Evolutionary conservation across 2,329 filamentous ascomycete genomes (phyloP), one percentile per base, ranked within the genome.

Genomic region (Cryphonectria naterciae): DNA sequence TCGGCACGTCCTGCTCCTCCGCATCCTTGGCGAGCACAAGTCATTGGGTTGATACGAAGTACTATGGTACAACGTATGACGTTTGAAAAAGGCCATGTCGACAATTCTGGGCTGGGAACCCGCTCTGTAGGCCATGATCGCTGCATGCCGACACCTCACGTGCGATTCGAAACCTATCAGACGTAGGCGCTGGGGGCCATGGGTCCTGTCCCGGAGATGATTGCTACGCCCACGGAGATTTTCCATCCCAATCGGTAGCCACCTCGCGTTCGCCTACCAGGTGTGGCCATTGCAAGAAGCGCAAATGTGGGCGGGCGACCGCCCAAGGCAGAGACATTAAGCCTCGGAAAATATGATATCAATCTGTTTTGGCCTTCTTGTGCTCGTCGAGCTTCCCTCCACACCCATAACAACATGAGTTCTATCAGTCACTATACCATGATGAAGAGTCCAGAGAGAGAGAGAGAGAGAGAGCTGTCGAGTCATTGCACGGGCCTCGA

Each of bases 151-250:
- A 46, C 41, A 13, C 63, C 41, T 62, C 67, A 62, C 13, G 56
- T 68, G 67, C 39, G 43, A 35, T 15, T 28, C 28, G 25, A 68
- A 35, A 35, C 41, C 63, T 62, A 37, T 68, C 43, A 54, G 58
- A 62, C 2, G 46, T 37, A 15, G 25, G 56, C 43, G n/a, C n/a
- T 32, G 28, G 43, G 35, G 28, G 68, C 56, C 67, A 62, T 69
- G 71, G 68, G 41, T 35, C 61, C 66, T 67, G 56, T 15, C 22
- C 71, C 71, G 71, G 71, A 72, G 66, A 72, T 72, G 71, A 70
- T 65, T 68, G 52, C 65, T 39, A 65, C 61, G 52, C 46, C 65
- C 52, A 61, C 66, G 71, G 71, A 71, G 71, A 68, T 72, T 68
- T 70, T 64, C 37, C 65, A 65, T 46, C 37, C 58, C 39, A 71